These are phyloP conservation scores for Penicillium angulare DNA, from an alignment of 495 filamentous ascomycete species.

Conservation along the genomic window DNA sequence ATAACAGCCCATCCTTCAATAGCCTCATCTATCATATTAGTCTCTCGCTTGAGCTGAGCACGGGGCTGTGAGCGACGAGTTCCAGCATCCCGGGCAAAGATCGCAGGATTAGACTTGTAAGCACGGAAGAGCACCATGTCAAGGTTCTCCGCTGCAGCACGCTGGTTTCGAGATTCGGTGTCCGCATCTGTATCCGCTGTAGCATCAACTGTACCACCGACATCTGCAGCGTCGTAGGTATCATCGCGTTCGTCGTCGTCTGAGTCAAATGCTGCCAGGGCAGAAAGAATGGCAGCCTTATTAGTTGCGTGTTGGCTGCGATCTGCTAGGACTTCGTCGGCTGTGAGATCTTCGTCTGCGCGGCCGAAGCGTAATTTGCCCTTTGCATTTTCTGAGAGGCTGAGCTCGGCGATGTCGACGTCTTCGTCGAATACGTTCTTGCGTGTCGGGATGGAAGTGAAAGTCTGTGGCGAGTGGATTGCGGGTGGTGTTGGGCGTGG, in stretches of 20 bases:
- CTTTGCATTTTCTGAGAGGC: conserved; percentile 40
- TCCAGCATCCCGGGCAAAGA: conserved; percentile 67
- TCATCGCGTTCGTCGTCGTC: conserved; percentile 98
- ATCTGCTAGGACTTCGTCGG: conserved; percentile 59
- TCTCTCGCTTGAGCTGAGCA: conserved; percentile 65
- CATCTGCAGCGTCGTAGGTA: conserved; percentile 89
- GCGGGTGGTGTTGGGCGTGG: conserved; percentile 41
- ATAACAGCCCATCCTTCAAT: conserved; percentile 95
- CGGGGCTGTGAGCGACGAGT: conserved; percentile 64
- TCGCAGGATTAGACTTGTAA: conserved; percentile 57
- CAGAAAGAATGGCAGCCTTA: conserved; percentile 88
- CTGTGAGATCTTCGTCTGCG: conserved; percentile 57
- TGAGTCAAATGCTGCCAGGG: conserved; percentile 85
- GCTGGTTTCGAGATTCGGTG: conserved; percentile 31
- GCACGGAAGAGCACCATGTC: conserved; percentile 61
- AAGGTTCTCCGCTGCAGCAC: conserved; percentile 30
- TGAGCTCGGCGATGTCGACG: conserved; percentile 76
- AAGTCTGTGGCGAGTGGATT: conserved; percentile 21
- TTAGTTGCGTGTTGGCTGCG: conserved; percentile 55
- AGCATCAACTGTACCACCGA: conserved; percentile 79
- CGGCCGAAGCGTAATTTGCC: conserved; percentile 75
- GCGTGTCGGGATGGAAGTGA: conserved; percentile 33
- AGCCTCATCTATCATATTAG: conserved; percentile 87
- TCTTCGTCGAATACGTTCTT: conserved; percentile 71
- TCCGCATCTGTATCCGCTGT: conserved; percentile 40